Conservation (phyloP, 2,329 filamentous ascomycete species). For the Arthrobotrys megalospora region DNA sequence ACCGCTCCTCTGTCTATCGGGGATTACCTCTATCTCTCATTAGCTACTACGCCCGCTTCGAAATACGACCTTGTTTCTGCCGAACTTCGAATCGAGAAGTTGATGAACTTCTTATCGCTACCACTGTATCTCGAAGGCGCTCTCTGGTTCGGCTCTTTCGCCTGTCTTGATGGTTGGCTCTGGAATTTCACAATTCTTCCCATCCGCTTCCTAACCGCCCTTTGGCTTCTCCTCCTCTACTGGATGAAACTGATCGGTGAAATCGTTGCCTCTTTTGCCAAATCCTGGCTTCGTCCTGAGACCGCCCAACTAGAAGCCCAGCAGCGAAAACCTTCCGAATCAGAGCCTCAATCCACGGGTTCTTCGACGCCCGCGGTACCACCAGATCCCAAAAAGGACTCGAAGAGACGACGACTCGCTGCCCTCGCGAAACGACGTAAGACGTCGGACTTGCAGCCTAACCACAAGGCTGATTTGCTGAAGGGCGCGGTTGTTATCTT, state of each 20-base stretch:
- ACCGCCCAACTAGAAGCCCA: slow-evolving; percentile 45
- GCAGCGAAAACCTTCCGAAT: slow-evolving; percentile 36
- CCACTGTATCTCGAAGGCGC: slow-evolving; percentile 86
- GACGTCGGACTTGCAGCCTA: slow-evolving; percentile 86
- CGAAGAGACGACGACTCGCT: slow-evolving; percentile 75
- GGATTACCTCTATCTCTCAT: slow-evolving; percentile 57
- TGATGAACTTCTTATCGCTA: slow-evolving; percentile 88
- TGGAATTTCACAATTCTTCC: slow-evolving; percentile 97
- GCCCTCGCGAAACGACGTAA: slow-evolving; percentile 62
- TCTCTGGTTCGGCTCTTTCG: slow-evolving; percentile 87
- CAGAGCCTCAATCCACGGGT: slow-evolving; percentile 29
- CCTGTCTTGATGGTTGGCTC: slow-evolving; percentile 95
- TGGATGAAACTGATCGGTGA: slow-evolving; percentile 78
- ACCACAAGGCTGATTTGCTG: slow-evolving; percentile 94
- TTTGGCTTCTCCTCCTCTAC: slow-evolving; percentile 82
- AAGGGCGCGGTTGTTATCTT: slow-evolving; percentile 90
- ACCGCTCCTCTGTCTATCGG: slow-evolving; percentile 54
- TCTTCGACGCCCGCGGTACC: slow-evolving; percentile 13
- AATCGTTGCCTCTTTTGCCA: slow-evolving; percentile 61
- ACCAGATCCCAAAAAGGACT: slow-evolving; percentile 76
- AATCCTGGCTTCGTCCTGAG: slow-evolving; percentile 59
- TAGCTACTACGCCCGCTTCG: slow-evolving; percentile 44
- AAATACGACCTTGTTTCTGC: slow-evolving; percentile 78
- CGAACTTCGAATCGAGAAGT: slow-evolving; percentile 88
- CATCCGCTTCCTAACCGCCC: slow-evolving; percentile 85